These are phyloP conservation scores for Camellia lanceoleosa DNA, from an alignment of 148 eudicot genomes.

Conservation along the genomic window DNA sequence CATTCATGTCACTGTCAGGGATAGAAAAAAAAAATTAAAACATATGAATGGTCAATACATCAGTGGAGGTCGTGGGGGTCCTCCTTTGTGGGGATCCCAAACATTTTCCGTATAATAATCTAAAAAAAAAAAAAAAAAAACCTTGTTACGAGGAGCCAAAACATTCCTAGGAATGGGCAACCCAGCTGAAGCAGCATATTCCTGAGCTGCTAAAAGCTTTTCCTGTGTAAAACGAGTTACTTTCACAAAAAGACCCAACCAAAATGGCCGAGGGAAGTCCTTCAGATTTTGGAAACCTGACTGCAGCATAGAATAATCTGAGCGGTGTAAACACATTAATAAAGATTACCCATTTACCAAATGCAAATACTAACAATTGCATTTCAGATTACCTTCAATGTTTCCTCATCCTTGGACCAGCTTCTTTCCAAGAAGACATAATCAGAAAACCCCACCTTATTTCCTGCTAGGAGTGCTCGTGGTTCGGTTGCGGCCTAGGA, in stretches of 20 bases:
- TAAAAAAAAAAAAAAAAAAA: background rate
- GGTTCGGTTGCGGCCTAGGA: too few relatives aligned
- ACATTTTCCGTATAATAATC: too few relatives aligned
- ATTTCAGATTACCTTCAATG: constrained; percentile 48
- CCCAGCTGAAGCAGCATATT: constrained; percentile 62
- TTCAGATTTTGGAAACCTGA: constrained; percentile 60
- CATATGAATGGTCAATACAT: too few relatives aligned
- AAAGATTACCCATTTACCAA: constrained; percentile 35
- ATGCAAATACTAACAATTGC: constrained; percentile 39
- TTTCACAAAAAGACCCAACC: constrained; percentile 93
- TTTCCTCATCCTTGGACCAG: constrained; percentile 85
- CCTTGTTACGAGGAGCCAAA: constrained; percentile 91
- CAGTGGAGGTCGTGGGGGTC: too few relatives aligned
- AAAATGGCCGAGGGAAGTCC: constrained; percentile 86
- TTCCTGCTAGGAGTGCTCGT: too few relatives aligned
- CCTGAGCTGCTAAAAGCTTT: constrained; percentile 83
- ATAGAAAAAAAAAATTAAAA: too few relatives aligned
- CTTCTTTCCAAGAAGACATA: constrained; percentile 82
- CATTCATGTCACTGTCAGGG: too few relatives aligned
- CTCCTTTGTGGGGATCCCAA: too few relatives aligned
- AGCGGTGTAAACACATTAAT: background rate
- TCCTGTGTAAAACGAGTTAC: constrained; percentile 80
- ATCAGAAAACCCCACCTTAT: constrained; percentile 76
- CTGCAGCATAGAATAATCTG: constrained; percentile 37
- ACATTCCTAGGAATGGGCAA: constrained; percentile 81